These are phyloP conservation scores for Zancudomyces culisetae DNA, from an alignment of 371 early-diverging fungal species.

Conservation along the genomic window DNA sequence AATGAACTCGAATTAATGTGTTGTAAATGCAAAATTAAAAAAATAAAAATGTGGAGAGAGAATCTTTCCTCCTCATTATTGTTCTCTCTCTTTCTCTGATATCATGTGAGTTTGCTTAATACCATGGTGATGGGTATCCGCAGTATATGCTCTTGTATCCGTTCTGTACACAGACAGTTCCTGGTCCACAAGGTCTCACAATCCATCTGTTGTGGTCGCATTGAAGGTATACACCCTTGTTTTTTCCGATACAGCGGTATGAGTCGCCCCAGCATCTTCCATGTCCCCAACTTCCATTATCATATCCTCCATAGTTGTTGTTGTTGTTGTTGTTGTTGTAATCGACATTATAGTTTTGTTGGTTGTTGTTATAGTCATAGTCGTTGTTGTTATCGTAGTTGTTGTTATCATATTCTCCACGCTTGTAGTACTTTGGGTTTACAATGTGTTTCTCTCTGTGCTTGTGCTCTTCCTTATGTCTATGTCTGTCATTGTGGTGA, in stretches of 20 bases:
- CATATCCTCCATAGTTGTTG: not conserved
- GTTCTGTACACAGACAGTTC: not conserved
- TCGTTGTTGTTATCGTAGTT: not conserved
- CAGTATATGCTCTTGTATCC: not conserved
- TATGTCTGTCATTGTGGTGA: too few species aligned
- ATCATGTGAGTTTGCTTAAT: too few species aligned
- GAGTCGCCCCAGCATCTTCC: not conserved
- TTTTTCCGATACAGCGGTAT: not conserved
- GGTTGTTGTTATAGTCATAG: not conserved
- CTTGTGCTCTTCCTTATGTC: too few species aligned
- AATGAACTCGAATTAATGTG: too few species aligned
- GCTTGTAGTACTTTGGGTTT: not conserved
- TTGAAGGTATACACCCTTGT: not conserved
- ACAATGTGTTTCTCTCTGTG: too few species aligned
- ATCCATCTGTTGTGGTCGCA: not conserved
- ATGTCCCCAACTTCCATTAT: not conserved
- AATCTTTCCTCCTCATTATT: too few species aligned
- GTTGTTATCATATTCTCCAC: not conserved
- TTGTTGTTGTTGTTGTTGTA: not conserved
- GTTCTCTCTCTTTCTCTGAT: too few species aligned
- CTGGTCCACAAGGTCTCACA: not conserved
- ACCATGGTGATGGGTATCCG: not conserved
- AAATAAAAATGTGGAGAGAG: too few species aligned
- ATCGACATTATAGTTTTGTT: not conserved
- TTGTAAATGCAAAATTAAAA: too few species aligned